Evolutionary conservation across 495 filamentous ascomycete genomes (phyloP).

Genomic region (Lasiosphaeria ovina): DNA sequence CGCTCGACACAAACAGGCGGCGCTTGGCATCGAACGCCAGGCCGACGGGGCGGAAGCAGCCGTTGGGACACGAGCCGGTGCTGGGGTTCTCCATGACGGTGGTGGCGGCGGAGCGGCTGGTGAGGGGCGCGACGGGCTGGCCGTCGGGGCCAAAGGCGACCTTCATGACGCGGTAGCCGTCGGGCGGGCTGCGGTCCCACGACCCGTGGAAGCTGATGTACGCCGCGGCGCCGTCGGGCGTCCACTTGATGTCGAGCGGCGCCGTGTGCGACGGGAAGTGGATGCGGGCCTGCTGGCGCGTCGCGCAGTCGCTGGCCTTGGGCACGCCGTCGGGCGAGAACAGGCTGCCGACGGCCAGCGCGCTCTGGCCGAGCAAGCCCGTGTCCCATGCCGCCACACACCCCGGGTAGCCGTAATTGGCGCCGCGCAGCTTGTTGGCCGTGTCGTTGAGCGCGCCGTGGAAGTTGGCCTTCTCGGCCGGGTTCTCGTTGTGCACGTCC

Average conservation of each 20-base stretch:
- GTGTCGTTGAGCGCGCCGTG: conserved; percentile 57
- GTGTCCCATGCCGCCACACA: conserved; percentile 62
- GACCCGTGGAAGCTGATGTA: conserved; percentile 58
- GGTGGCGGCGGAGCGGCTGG: conserved; percentile 40
- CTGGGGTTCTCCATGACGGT: conserved; percentile 49
- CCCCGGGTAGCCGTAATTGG: conserved; percentile 61
- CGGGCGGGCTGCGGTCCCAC: conserved; percentile 47
- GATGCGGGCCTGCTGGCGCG: conserved; percentile 44
- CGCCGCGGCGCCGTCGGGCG: conserved; percentile 36
- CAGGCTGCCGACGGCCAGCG: conserved; percentile 44
- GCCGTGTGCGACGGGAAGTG: conserved; percentile 56
- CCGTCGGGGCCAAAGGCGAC: conserved; percentile 44
- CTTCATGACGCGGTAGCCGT: conserved; percentile 49
- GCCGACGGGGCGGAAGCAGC: conserved; percentile 47
- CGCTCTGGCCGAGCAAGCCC: conserved; percentile 33
- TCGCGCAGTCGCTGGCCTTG: conserved; percentile 23
- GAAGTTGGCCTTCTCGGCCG: conserved; percentile 67
- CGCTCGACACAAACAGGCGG: conserved; percentile 42
- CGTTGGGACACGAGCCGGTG: conserved; percentile 21
- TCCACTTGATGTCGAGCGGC: conserved; percentile 55
- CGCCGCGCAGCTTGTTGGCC: conserved; percentile 36
- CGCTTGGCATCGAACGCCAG: conserved; percentile 43
- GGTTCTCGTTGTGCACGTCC: conserved; percentile 64
- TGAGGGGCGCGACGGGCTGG: conserved; percentile 38
- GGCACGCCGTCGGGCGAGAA: conserved; percentile 40